phyloP scores from a whole-genome alignment of 2,329 filamentous ascomycete species.

The Plectosphaerella plurivora region DNA sequence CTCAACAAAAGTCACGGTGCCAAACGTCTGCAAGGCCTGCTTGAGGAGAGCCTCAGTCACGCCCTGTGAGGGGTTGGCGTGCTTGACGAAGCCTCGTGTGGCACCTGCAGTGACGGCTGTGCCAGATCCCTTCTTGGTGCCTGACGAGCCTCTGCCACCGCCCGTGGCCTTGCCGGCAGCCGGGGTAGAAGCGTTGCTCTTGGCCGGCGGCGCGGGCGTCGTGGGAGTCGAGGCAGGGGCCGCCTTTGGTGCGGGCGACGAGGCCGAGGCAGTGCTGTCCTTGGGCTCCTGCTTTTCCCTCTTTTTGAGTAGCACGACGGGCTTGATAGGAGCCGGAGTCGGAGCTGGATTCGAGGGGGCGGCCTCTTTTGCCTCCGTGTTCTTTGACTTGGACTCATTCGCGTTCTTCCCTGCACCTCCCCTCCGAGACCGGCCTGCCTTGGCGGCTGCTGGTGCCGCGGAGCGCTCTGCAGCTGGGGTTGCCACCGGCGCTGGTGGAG shows the following conservation, averaged over 20 bases:
- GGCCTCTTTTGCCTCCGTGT: constrained; percentile 26
- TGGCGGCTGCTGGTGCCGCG: constrained; percentile 8
- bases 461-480: constrained; percentile 1
- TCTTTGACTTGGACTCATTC: constrained; percentile 26
- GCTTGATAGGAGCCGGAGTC: constrained; percentile 19
- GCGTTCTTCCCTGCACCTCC: constrained; percentile 30
- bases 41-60: constrained; percentile 79
- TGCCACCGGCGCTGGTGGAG: constrained; percentile 3
- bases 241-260: background rate
- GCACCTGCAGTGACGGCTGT: constrained; percentile 36
- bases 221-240: constrained; percentile 10
- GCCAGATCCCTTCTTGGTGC: constrained; percentile 23
- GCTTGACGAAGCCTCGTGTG: constrained; percentile 72
- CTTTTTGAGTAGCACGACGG: constrained; percentile 35
- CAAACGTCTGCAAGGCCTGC: constrained; percentile 69
- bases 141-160: background rate
- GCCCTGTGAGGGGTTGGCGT: constrained; percentile 84
- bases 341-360: constrained; percentile 17
- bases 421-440: constrained; percentile 13
- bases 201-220: background rate
- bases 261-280: constrained; percentile 1
- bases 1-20: constrained; percentile 73
- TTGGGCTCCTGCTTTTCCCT: constrained; percentile 22
- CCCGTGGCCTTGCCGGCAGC: constrained; percentile 7
- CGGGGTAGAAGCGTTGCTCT: constrained; percentile 1